A percentile compares a stretch with the other conserved stretches of the same genome.
Evolutionary conservation across 2,329 filamentous ascomycete species (phyloP).

Genomic region (Macrophomina pseudophaseolina): DNA sequence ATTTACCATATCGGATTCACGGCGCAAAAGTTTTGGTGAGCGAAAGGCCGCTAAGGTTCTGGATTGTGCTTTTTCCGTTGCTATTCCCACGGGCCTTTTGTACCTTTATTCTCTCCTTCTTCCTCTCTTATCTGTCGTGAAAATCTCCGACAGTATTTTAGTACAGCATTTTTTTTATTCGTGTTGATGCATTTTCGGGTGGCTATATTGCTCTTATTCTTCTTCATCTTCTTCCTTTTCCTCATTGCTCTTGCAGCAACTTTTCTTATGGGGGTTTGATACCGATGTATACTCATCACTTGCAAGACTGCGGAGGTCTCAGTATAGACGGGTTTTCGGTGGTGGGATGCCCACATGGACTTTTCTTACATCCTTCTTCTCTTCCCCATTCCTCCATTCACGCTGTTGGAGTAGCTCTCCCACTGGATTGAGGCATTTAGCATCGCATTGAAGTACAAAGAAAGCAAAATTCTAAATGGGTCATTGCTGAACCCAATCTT

Average conservation of each 20-base stretch:
- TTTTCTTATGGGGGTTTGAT: neutral
- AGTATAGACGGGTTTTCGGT: constrained; percentile 5
- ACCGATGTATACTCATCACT: constrained; percentile 13
- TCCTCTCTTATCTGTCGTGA: constrained; percentile 8
- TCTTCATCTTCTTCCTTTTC: neutral
- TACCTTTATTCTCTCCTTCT: constrained; percentile 2
- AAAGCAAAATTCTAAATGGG: neutral
- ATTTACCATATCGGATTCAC: constrained; percentile 1
- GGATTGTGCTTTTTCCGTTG: neutral
- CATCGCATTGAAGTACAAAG: neutral
- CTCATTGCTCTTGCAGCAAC: neutral
- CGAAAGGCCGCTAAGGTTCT: neutral
- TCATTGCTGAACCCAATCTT: neutral
- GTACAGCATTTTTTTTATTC: neutral
- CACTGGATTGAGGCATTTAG: neutral
- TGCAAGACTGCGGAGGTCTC: neutral
- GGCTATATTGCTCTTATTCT: neutral
- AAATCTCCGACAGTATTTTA: neutral
- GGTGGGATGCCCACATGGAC: neutral
- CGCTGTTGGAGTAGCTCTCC: too few relatives aligned
- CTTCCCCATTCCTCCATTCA: neutral
- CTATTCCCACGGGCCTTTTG: neutral
- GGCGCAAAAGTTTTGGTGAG: constrained; percentile 18
- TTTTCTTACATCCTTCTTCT: neutral
- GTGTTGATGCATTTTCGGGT: neutral